These are phyloP conservation scores for Aspergillus ibericus DNA, from an alignment of 2,329 filamentous ascomycete genomes.

Conservation along the genomic window DNA sequence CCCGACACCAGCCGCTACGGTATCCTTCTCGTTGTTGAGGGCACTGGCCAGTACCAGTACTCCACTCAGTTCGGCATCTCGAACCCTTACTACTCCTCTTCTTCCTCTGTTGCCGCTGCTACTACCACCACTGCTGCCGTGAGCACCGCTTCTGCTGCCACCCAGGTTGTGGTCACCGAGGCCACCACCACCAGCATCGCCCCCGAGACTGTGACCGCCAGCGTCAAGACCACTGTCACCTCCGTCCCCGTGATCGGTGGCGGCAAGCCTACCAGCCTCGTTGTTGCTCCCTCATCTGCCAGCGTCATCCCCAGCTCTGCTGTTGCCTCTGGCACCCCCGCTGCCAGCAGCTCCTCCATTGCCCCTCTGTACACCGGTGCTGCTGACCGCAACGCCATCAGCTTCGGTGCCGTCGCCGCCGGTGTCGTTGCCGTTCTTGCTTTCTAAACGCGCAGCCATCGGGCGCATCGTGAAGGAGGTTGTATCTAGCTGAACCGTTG, in stretches of 20 bases:
- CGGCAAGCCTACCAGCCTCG: constrained; percentile 11
- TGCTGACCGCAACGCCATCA: constrained; percentile 36
- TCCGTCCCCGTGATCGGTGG: constrained; percentile 13
- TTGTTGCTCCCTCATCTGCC: constrained; percentile 13
- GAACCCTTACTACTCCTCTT: constrained; percentile 23
- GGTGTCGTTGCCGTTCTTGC: constrained; percentile 38
- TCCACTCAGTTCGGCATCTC: constrained; percentile 62
- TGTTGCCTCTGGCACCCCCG: constrained; percentile 13
- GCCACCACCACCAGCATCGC: constrained; percentile 9
- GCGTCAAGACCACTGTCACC: constrained; percentile 7
- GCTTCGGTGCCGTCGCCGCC: constrained; percentile 36
- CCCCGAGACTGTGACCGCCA: constrained; percentile 15
- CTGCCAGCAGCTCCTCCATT: constrained; percentile 13
- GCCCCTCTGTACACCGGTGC: constrained; percentile 30
- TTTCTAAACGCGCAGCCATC: constrained; percentile 27
- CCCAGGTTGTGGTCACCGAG: constrained; percentile 12
- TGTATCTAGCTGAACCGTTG: background rate
- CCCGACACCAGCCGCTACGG: constrained; percentile 57
- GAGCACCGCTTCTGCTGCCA: constrained; percentile 10
- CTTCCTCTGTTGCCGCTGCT: constrained; percentile 10
- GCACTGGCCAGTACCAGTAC: constrained; percentile 61
- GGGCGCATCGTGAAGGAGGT: background rate
- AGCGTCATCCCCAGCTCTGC: constrained; percentile 13
- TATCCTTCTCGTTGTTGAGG: constrained; percentile 61
- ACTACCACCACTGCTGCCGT: constrained; percentile 10